phyloP scores from a whole-genome alignment of 129 eudicot genomes.

The Scalesia atractyloides region DNA sequence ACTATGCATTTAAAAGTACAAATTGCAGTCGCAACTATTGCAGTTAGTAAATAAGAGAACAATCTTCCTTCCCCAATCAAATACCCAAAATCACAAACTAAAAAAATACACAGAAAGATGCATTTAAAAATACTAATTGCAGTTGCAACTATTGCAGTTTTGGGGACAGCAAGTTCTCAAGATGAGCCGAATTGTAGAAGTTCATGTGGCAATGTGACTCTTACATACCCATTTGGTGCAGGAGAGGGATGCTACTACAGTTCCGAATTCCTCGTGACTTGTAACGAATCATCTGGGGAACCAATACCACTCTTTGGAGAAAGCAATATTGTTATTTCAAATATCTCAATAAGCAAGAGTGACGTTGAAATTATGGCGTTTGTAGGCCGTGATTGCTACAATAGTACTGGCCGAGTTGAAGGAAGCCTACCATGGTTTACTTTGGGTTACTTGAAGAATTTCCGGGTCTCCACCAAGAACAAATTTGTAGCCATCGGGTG shows the following conservation, averaged over 20 bases:
- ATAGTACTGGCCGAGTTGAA: too few relatives aligned
- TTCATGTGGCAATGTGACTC: conserved; percentile 32
- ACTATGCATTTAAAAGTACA: too few relatives aligned
- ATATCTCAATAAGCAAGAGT: too few relatives aligned
- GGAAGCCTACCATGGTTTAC: too few relatives aligned
- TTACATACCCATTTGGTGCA: conserved; percentile 34
- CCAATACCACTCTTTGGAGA: background rate
- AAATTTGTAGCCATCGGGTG: too few relatives aligned
- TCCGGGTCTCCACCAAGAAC: too few relatives aligned
- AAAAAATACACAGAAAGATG: conserved; percentile 16
- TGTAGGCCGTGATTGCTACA: too few relatives aligned
- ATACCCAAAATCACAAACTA: background rate
- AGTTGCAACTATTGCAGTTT: background rate
- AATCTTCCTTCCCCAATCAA: background rate
- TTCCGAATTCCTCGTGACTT: conserved; percentile 14
- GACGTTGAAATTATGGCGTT: too few relatives aligned
- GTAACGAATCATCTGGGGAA: conserved; percentile 10
- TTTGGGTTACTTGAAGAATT: too few relatives aligned
- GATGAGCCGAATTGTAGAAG: background rate
- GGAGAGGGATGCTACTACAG: conserved; percentile 12
- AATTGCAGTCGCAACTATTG: too few relatives aligned
- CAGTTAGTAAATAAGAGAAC: too few relatives aligned
- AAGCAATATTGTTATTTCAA: background rate
- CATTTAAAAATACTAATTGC: conserved; percentile 15
- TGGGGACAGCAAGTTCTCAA: conserved; percentile 16